Base-by-base conservation (phyloP, 495 filamentous ascomycete genomes). In the Bombardia bombarda region DNA sequence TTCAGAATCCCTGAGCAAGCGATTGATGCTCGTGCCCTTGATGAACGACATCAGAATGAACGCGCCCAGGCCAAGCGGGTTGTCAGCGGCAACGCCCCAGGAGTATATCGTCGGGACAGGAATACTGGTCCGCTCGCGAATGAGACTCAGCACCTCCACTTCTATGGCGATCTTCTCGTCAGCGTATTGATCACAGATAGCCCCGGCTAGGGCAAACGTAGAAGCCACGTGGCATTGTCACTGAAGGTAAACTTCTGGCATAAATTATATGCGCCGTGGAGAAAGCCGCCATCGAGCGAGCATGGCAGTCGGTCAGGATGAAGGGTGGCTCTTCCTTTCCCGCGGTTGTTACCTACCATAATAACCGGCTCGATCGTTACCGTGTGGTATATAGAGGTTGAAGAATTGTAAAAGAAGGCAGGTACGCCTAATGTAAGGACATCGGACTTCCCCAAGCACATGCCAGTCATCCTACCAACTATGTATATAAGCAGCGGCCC, bases 91-190 rank as follows among this genome's bases (percentile, higher is more conserved):
- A 18, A 36, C 2, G 33, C 33, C 33, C 33, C 35, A 36, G 6
- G 33, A 14, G 4, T 20, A 19, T 14, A 36, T 18, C 16, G 18
- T 9, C 1, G 33, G 33, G 16, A 36, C 17, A 1, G 35, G 35
- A 7, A 38, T 7, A n/a, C 13, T 24, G 35, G 35, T 38, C 24
- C 35, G 35, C 20, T 1, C 21, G 35, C 8, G 35, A 21, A 38
- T 19, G 7, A 38, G 35, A 19, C 24, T 1, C 1, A 38, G 8
- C 3, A 21, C 35, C 1, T 8, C 19, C 1, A 38, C 21, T 12
- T 38, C 35, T 19, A 19, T 7, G 2, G 35, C 35, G 35, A 38
- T 21, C 20, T 38, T 38, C 35, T 38, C 35, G 35, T 38, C 35
- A 21, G 24, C 20, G 35, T 38, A 21, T 1, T 19, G 20, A 1